Evolutionary conservation across 2,329 filamentous ascomycete species (phyloP).

Genomic region (Aspergillus brasiliensis): DNA sequence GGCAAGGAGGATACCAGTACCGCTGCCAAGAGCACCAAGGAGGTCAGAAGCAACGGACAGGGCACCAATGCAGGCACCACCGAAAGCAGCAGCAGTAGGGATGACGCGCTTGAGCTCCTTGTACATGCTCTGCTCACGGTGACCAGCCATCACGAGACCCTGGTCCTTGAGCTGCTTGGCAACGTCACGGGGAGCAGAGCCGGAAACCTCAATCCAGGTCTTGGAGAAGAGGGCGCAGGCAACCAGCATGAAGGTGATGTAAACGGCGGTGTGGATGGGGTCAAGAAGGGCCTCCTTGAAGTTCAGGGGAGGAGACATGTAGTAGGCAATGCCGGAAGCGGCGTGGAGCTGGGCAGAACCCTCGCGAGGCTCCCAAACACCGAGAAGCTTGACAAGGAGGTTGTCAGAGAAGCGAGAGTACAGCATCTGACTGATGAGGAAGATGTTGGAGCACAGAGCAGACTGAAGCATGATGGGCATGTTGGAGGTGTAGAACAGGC

Average conservation of each 20-base stretch:
- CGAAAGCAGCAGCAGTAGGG: slow-evolving; percentile 95
- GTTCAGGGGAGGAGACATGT: slow-evolving; percentile 98
- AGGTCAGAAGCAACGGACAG: slow-evolving; percentile 95
- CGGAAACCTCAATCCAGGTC: slow-evolving; percentile 99
- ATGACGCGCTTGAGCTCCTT: slow-evolving; percentile 99
- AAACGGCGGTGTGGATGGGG: slow-evolving; percentile 93
- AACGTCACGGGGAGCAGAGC: slow-evolving; percentile 94
- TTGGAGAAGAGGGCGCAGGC: slow-evolving; percentile 99
- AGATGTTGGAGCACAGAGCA: slow-evolving; percentile 96
- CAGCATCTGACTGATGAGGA: slow-evolving; percentile 98
- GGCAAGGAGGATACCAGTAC: slow-evolving; percentile 95
- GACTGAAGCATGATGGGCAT: slow-evolving; percentile 99
- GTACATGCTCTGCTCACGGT: slow-evolving; percentile 99
- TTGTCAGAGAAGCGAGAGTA: slow-evolving; percentile 99
- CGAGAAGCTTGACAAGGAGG: slow-evolving; percentile 93
- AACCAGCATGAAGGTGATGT: slow-evolving; percentile 96
- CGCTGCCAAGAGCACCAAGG: slow-evolving; percentile 90
- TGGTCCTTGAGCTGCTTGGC: slow-evolving; percentile 99
- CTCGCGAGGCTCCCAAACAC: slow-evolving; percentile 97
- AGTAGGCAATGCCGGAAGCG: slow-evolving; percentile 92
- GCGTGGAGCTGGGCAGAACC: slow-evolving; percentile 92
- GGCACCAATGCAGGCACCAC: slow-evolving; percentile 97
- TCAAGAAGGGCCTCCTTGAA: slow-evolving; percentile 96
- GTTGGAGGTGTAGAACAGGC: slow-evolving; percentile 99
- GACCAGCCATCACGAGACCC: slow-evolving; percentile 98